Evolutionary conservation across 805 yeast species (phyloP), one percentile per base, ranked within the genome.

Genomic region (Wickerhamiella kurtzmanii): DNA sequence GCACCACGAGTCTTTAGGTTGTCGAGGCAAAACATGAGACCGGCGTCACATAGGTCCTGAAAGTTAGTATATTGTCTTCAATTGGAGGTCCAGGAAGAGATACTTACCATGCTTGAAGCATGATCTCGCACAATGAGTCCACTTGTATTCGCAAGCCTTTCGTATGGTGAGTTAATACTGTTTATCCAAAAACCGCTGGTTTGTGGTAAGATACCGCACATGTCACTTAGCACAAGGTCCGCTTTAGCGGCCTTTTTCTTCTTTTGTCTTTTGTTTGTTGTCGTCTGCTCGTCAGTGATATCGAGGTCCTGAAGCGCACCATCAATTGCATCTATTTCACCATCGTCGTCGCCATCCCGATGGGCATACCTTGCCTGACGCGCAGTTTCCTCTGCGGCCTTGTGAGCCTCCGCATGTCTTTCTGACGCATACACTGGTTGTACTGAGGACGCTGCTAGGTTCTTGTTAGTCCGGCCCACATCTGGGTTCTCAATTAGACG

Each of bases 61-160:
- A n/a, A 11, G 19, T 13, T 16, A 21, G 11, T 16, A 6, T 17
- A 37, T 17, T 13, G 21, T 15, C 17, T 6, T n/a, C 4, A 17
- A 25, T 5, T 28, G 13, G n/a, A 25, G 16, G 4, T 4, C 6
- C 6, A 15, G 25, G 4, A 28, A 4, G 21, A 46, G n/a, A 20
- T 28, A 63, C 75, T 59, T 56, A 73, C 84, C 53, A 92, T 81
- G 50, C 95, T 86, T 54, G 76, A 77, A 13, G 73, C 66, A 64
- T 89, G 97, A 62, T 89, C 98, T 52, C 76, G 75, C 37, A 82
- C 77, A 8, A 79, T 75, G 37, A 84, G 65, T 3, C 98, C 97
- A 13, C 87, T 71, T 3, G 96, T 85, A 60, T 89, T 89, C 43
- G 86, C 83, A 83, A 89, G 82, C 97, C 96, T 89, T 66, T 70